A percentile compares a stretch with the other conserved stretches of the same genome.
phyloP scores from a whole-genome alignment of 2,329 filamentous ascomycete species.

The Magnaporthales sp. region DNA sequence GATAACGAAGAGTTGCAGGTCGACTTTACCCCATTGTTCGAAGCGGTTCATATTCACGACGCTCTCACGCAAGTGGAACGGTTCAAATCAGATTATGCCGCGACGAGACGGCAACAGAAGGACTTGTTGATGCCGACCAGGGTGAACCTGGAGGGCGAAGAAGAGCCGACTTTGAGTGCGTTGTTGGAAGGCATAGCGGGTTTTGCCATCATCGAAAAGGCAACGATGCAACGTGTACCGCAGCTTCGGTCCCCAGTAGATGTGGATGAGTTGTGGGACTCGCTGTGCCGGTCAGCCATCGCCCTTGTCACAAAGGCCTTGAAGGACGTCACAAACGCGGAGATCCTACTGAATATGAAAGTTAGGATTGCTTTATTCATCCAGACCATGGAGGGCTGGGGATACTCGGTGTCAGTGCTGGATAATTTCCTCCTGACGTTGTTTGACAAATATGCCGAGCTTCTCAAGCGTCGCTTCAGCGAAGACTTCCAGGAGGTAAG shows the following conservation, averaged over 20 bases:
- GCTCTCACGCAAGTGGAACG: slow-evolving; percentile 87
- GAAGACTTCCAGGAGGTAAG: slow-evolving; percentile 77
- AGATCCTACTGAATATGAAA: slow-evolving; percentile 89
- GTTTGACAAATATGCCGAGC: slow-evolving; percentile 88
- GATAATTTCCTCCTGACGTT: slow-evolving; percentile 80
- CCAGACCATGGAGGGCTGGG: slow-evolving; percentile 97
- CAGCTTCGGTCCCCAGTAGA: slow-evolving; percentile 76
- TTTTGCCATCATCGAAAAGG: slow-evolving; percentile 92
- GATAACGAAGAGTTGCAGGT: slow-evolving; percentile 94
- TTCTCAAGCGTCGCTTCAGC: slow-evolving; percentile 85
- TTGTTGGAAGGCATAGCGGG: slow-evolving; percentile 89
- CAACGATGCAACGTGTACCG: slow-evolving; percentile 79
- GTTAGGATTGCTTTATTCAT: slow-evolving; percentile 89
- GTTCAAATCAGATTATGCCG: slow-evolving; percentile 86
- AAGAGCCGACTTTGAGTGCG: slow-evolving; percentile 79
- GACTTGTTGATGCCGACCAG: slow-evolving; percentile 74
- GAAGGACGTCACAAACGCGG: slow-evolving; percentile 74
- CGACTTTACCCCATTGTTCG: slow-evolving; percentile 88
- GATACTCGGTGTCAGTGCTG: slow-evolving; percentile 72
- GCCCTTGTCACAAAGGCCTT: slow-evolving; percentile 73
- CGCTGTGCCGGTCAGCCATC: slow-evolving; percentile 86
- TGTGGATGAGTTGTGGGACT: slow-evolving; percentile 98
- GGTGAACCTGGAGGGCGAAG: slow-evolving; percentile 71
- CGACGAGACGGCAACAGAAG: slow-evolving; percentile 82
- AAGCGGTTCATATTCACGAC: slow-evolving; percentile 93